Conservation (phyloP, 1,139 yeast genomes). For the Candida glucosophila region DNA sequence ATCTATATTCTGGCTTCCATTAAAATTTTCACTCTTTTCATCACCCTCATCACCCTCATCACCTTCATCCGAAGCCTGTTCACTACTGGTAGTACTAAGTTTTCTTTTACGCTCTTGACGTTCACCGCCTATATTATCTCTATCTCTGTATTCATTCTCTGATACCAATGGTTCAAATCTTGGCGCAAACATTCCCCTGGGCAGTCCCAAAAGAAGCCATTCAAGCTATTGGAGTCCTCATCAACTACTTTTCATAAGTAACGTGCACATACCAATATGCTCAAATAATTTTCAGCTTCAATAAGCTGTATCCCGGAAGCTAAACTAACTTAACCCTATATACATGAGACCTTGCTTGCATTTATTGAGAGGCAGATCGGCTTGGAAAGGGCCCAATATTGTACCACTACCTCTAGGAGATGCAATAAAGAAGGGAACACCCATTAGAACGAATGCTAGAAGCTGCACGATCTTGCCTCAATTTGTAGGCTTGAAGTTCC, state of each 20-base stretch:
- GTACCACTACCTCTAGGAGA: conserved; percentile 88
- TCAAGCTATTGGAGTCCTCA: no score
- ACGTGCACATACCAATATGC: no score
- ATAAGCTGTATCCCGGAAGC: background rate
- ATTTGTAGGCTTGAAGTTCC: conserved; percentile 88
- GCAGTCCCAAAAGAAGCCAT: no score
- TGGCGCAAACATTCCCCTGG: conserved; percentile 56
- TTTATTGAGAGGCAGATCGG: conserved; percentile 54
- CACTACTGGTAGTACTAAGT: conserved; percentile 7
- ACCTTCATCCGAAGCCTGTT: conserved; percentile 6
- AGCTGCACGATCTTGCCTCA: conserved; percentile 91
- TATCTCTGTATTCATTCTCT: conserved; percentile 7
- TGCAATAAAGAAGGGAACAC: conserved; percentile 72
- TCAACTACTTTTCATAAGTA: no score
- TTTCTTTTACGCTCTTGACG: no score
- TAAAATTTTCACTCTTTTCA: conserved; percentile 3
- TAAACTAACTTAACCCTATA: background rate
- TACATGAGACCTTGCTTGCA: conserved; percentile 51
- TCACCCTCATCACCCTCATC: conserved; percentile 3
- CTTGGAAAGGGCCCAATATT: conserved; percentile 91
- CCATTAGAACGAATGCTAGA: conserved; percentile 91
- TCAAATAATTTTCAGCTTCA: conserved; percentile 1
- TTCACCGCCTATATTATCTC: conserved; percentile 7
- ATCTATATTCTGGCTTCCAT: no score
- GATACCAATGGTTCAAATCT: conserved; percentile 47